A percentile compares a stretch with the other conserved stretches of the same genome.
Conservation (phyloP, 345 rosid species). For the Sisymbrium irio region DNA sequence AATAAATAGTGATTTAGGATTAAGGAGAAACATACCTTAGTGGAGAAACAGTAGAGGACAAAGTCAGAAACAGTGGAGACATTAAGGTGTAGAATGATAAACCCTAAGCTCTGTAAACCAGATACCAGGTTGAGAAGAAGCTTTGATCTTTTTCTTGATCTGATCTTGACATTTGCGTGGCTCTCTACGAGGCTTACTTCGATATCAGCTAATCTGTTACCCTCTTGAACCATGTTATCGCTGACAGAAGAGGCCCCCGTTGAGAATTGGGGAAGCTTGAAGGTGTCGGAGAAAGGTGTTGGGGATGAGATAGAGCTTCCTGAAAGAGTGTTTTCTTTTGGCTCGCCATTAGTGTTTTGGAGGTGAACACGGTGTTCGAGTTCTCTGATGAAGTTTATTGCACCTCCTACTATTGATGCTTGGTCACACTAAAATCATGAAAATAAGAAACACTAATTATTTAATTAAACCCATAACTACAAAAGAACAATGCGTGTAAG, state of each 20-base stretch:
- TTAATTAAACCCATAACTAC: background rate
- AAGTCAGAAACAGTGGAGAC: conserved; percentile 59
- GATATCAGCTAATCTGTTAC: conserved; percentile 38
- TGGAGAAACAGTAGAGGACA: conserved; percentile 73
- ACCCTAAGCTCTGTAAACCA: conserved; percentile 59
- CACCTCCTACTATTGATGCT: conserved; percentile 53
- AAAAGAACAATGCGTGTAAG: background rate
- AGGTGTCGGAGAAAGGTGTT: conserved; percentile 53
- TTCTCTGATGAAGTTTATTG: conserved; percentile 51
- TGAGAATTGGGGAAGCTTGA: conserved; percentile 65
- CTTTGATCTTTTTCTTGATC: conserved; percentile 62
- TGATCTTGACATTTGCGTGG: conserved; percentile 78
- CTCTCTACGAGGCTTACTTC: conserved; percentile 85
- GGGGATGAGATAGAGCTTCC: conserved; percentile 1
- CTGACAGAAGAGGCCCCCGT: conserved; percentile 19
- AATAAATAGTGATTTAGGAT: conserved; percentile 5
- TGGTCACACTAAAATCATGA: conserved; percentile 46
- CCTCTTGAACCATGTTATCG: conserved; percentile 19
- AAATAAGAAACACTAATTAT: background rate
- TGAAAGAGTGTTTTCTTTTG: conserved; percentile 10
- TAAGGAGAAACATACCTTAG: conserved; percentile 54
- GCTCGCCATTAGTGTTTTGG: conserved; percentile 12
- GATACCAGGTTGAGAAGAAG: conserved; percentile 69
- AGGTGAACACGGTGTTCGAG: conserved; percentile 47
- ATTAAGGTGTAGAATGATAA: conserved; percentile 75